phyloP scores from a whole-genome alignment of 2,329 filamentous ascomycete species.

The Epichloe gansuensis region DNA sequence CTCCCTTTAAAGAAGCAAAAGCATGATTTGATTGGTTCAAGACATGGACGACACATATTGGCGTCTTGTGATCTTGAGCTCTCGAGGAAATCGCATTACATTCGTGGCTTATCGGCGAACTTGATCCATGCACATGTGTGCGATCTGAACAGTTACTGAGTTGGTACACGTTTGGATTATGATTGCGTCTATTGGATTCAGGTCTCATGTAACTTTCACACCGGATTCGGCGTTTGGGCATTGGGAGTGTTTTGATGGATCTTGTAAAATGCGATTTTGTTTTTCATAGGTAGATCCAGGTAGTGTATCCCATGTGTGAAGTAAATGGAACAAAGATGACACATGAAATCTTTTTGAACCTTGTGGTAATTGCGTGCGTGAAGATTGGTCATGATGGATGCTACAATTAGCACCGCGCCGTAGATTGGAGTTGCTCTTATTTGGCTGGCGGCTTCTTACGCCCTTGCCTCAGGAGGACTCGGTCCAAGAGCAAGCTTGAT shows the following conservation, averaged over 20 bases:
- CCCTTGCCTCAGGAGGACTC: neutral
- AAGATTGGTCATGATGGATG: neutral
- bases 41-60: conserved; percentile 2
- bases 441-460: neutral
- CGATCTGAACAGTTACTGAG: neutral
- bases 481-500: conserved; percentile 37
- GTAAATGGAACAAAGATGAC: conserved; percentile 1
- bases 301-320: conserved; percentile 9
- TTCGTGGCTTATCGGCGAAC: neutral
- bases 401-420: neutral
- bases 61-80: neutral
- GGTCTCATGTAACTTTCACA: neutral
- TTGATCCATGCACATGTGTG: neutral
- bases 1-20: neutral
- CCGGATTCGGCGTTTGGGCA: conserved; percentile 6
- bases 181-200: neutral
- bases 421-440: neutral
- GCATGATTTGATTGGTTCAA: conserved; percentile 4
- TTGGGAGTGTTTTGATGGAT: conserved; percentile 1
- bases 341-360: neutral
- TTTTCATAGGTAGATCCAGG: conserved; percentile 9
- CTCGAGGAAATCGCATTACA: neutral
- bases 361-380: neutral
- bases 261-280: neutral
- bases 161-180: conserved; percentile 1